phyloP scores from a whole-genome alignment of 2,329 filamentous ascomycete genomes.

The Ilyonectria destructans region DNA sequence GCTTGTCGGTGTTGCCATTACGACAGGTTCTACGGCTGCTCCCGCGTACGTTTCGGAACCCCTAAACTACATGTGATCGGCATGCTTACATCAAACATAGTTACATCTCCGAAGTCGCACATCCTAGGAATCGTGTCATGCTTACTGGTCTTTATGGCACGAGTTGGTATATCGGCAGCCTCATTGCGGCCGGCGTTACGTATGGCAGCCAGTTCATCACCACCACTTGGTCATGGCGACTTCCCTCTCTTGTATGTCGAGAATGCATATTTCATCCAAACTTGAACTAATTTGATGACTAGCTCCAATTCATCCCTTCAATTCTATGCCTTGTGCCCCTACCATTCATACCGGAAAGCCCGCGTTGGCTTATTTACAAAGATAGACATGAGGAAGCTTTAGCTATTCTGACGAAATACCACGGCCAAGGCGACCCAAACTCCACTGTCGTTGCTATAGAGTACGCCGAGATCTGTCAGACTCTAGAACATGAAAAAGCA shows the following conservation, averaged over 20 bases:
- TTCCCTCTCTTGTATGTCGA: slow-evolving; percentile 13
- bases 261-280: background rate
- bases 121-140: slow-evolving; percentile 23
- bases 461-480: slow-evolving; percentile 12
- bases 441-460: slow-evolving; percentile 9
- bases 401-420: background rate
- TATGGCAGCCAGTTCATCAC: slow-evolving; percentile 21
- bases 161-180: slow-evolving; percentile 22
- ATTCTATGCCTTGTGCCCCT: slow-evolving; percentile 11
- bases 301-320: slow-evolving; percentile 21
- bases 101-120: slow-evolving; percentile 26
- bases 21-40: slow-evolving; percentile 17
- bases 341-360: slow-evolving; percentile 18
- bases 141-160: slow-evolving; percentile 21
- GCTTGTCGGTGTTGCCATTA: slow-evolving; percentile 22
- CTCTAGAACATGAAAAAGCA: slow-evolving; percentile 1
- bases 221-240: slow-evolving; percentile 25
- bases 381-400: slow-evolving; percentile 19
- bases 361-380: slow-evolving; percentile 18
- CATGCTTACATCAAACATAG: background rate
- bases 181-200: slow-evolving; percentile 18
- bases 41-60: slow-evolving; percentile 4
- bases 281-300: background rate
- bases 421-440: slow-evolving; percentile 11
- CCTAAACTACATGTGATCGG: too few relatives aligned